phyloP scores from a whole-genome alignment of 257 asterid species.

The Striga asiatica region DNA sequence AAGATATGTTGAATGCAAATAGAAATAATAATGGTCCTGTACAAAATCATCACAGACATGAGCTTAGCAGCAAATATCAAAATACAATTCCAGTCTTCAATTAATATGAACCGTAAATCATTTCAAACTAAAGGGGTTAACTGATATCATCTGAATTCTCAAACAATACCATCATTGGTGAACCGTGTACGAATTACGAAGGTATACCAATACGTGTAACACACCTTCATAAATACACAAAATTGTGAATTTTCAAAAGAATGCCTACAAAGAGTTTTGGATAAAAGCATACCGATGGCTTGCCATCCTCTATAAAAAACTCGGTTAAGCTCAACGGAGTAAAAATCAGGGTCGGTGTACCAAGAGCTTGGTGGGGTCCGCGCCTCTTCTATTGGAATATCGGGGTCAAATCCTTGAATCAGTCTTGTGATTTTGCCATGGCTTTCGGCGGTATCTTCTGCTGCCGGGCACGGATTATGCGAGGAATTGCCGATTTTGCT shows the following conservation, averaged over 20 bases:
- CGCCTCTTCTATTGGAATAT: conserved; percentile 61
- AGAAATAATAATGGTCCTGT: too few species aligned
- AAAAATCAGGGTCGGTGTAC: conserved; percentile 63
- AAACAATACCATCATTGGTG: not conserved
- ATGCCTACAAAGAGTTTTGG: not conserved
- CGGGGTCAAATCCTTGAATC: conserved; percentile 48
- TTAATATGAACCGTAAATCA: too few species aligned
- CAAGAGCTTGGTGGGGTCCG: conserved; percentile 72
- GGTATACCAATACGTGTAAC: not conserved
- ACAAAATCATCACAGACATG: too few species aligned
- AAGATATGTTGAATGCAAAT: too few species aligned
- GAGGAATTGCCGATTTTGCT: not conserved
- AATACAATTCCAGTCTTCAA: too few species aligned
- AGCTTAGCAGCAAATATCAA: too few species aligned
- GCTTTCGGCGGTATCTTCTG: not conserved
- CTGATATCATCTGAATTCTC: not conserved
- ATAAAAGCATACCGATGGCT: conserved; percentile 34
- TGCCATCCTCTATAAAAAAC: conserved; percentile 76
- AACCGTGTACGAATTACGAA: not conserved
- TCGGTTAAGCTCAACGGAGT: conserved; percentile 43
- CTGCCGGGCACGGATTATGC: not conserved
- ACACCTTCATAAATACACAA: not conserved
- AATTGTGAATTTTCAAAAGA: not conserved
- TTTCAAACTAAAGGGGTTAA: not conserved
- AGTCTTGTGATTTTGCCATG: conserved; percentile 21